Conservation (phyloP, 2,329 filamentous ascomycete genomes). For the Shiraia sp. region DNA sequence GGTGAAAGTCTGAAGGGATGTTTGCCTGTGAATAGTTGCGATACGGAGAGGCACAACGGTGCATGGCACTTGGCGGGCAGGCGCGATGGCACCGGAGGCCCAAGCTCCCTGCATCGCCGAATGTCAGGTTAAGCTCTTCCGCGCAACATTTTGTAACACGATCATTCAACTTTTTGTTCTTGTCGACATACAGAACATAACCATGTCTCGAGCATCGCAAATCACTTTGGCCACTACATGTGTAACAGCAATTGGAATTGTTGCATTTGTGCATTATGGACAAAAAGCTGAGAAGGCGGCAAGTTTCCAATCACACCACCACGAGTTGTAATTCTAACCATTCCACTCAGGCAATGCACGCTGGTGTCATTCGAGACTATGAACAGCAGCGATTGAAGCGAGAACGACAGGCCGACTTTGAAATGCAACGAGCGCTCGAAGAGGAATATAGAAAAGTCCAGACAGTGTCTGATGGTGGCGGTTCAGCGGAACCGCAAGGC, state of each 20-base stretch:
- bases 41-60: constrained; percentile 30
- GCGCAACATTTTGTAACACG: constrained; percentile 5
- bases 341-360: constrained; percentile 79
- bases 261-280: constrained; percentile 86
- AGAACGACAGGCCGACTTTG: constrained; percentile 92
- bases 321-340: constrained; percentile 10
- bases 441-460: constrained; percentile 90
- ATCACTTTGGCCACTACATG: constrained; percentile 80
- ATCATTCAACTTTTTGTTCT: constrained; percentile 2
- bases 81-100: constrained; percentile 18
- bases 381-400: constrained; percentile 89
- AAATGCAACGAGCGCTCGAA: constrained; percentile 84
- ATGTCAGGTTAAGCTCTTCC: constrained; percentile 16
- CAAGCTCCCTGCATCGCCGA: constrained; percentile 33
- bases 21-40: constrained; percentile 20
- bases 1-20: constrained; percentile 9
- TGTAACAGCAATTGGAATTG: constrained; percentile 73
- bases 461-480: constrained; percentile 61
- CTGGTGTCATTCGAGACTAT: constrained; percentile 90
- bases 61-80: constrained; percentile 27
- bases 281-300: constrained; percentile 80
- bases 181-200: constrained; percentile 5
- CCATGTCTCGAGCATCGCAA: constrained; percentile 90
- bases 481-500: constrained; percentile 28
- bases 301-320: constrained; percentile 11